Percentiles rank a stretch among this genome's conserved stretches.
Evolutionary conservation across 192 early-diverging fungal genomes (phyloP).

Genomic region (Dimargaris cristalligena): DNA sequence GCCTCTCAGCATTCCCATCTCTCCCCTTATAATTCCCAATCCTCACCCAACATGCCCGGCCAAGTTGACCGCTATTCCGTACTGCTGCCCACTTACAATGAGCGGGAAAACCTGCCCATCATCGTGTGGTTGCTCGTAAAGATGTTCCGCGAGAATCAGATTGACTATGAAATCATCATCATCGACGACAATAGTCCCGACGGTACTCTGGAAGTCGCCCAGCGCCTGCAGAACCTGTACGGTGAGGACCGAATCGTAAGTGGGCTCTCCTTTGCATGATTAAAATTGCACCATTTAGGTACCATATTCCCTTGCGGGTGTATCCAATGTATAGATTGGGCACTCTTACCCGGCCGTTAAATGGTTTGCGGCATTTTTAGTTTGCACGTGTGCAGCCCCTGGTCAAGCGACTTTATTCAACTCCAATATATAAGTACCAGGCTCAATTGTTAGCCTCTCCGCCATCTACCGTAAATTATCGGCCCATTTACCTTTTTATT

Average conservation of each 20-base stretch:
- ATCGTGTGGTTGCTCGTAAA: conserved; percentile 83
- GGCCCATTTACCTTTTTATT: no score
- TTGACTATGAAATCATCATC: conserved; percentile 94
- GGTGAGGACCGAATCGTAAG: conserved; percentile 74
- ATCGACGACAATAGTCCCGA: conserved; percentile 94
- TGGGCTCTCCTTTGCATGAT: background rate
- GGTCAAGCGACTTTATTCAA: no score
- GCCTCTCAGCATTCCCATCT: no score
- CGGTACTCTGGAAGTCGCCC: conserved; percentile 84
- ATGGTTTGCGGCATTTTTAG: no score
- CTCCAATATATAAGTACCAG: no score
- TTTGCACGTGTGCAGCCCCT: no score
- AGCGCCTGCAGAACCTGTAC: conserved; percentile 70
- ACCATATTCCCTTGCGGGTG: no score
- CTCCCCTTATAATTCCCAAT: background rate
- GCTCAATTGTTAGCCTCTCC: no score
- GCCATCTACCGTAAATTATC: no score
- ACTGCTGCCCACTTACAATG: conserved; percentile 96
- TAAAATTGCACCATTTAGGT: background rate
- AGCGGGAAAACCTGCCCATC: conserved; percentile 90
- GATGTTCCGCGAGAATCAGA: conserved; percentile 59
- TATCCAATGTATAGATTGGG: no score
- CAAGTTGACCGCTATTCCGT: conserved; percentile 65
- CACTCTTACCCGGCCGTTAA: no score
- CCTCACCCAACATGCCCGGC: background rate